Evolutionary conservation across 108 stramenopile genomes (phyloP).

Genomic region (Asterionellopsis glacialis): DNA sequence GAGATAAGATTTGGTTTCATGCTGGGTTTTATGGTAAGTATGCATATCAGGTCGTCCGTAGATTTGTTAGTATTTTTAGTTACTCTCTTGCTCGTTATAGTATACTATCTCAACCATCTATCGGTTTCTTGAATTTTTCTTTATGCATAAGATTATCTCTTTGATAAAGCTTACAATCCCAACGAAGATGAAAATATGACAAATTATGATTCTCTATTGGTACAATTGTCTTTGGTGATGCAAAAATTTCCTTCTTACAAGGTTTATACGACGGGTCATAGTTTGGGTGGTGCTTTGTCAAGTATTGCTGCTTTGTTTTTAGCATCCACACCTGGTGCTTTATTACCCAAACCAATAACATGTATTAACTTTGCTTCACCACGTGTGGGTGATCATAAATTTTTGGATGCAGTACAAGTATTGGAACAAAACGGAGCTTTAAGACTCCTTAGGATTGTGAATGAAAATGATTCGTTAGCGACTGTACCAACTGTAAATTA

Average conservation of each 20-base stretch:
- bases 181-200: constrained; percentile 15
- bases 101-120: too few species aligned
- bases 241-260: constrained; percentile 34
- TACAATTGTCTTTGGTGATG: constrained; percentile 22
- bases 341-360: constrained; percentile 34
- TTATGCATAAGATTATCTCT: constrained; percentile 41
- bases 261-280: constrained; percentile 63
- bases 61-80: too few species aligned
- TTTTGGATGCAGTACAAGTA: constrained; percentile 36
- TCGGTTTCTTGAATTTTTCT: too few species aligned
- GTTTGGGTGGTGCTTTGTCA: constrained; percentile 59
- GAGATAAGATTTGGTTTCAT: constrained; percentile 32
- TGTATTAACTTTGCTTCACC: constrained; percentile 56
- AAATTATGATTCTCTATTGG: constrained; percentile 46
- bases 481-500: constrained; percentile 32
- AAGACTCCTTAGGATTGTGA: constrained; percentile 48
- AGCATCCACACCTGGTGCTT: constrained; percentile 13
- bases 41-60: not conserved
- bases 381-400: constrained; percentile 42
- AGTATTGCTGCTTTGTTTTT: constrained; percentile 54
- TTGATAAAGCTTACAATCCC: constrained; percentile 18
- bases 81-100: too few species aligned
- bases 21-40: constrained; percentile 36
- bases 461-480: constrained; percentile 52
- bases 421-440: constrained; percentile 44